Evolutionary conservation across 768 basidiomycete genomes (phyloP), one percentile per base, ranked within the genome.

Genomic region (Pisolithus orientalis): DNA sequence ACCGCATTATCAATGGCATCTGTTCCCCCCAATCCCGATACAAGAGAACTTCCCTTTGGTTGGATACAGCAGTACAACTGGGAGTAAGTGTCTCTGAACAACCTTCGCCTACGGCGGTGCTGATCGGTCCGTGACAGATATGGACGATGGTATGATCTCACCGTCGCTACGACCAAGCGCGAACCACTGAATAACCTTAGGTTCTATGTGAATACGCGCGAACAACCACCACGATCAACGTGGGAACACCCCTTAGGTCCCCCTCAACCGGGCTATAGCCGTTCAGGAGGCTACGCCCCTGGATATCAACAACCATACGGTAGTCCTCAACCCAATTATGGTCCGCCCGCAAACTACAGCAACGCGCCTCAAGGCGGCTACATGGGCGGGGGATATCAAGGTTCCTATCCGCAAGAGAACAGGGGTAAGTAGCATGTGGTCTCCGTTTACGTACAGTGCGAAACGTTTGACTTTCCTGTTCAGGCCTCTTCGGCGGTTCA

Each of bases 201-300:
- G 87, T 90, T 80, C 73, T 90, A 90, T 57, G 85, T 90, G 43
- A 81, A 90, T 59, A 86, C 84, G 0, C 65, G 60, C 25, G 75
- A 78, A 43, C 68, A 74, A 16, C 87, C 87, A 4, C 83, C 85
- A 0, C 74, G 77, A 17, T 80, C 84, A 37, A 78, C 75, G 13
- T 90, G 88, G 88, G 73, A 70, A 0, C 88, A 89, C 58, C 88
- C 88, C 0, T 66, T 77, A n/a, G 84, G 82, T 13, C 73, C 76
- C 71, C 79, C 8, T 83, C 84, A 0, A 77, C 80, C 1, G 67
- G 17, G 57, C 56, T 44, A 62, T 62, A 21, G 13, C 13, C 34
- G 34, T 11, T 34, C 34, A 14, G 57, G 58, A 16, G 65, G 67
- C 44, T 62, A 67, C 44, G 65, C 65, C 34, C 66, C 61, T 24